Conservation (phyloP, 192 early-diverging fungal genomes). For the Phlyctochytrium arcticum region DNA sequence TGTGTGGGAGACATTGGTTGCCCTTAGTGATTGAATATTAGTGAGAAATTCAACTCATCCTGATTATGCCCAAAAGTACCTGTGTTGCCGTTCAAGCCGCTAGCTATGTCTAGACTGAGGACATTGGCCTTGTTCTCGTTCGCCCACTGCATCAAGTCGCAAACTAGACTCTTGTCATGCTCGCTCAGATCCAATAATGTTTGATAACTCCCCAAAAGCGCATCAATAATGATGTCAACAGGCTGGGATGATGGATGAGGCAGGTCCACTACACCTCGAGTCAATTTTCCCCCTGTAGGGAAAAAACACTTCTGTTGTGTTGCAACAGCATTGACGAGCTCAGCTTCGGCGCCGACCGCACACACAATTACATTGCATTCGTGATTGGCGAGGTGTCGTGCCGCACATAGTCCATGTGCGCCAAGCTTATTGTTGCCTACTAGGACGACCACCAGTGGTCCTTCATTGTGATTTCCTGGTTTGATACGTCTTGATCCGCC, state of each 20-base stretch:
- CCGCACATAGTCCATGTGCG: conserved; percentile 65
- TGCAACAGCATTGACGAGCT: conserved; percentile 36
- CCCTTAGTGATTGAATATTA: too few species aligned
- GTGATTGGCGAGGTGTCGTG: conserved; percentile 75
- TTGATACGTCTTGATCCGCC: conserved; percentile 72
- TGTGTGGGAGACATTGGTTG: conserved; percentile 44
- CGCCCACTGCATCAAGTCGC: conserved; percentile 66
- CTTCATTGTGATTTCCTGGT: conserved; percentile 69
- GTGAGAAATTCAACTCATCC: too few species aligned
- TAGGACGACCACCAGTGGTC: conserved; percentile 67
- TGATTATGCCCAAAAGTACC: conserved; percentile 33
- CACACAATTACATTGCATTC: conserved; percentile 61
- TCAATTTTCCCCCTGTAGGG: conserved; percentile 48
- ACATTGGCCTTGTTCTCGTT: conserved; percentile 57
- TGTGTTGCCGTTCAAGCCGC: conserved; percentile 55
- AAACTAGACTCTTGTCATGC: conserved; percentile 39
- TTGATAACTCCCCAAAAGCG: conserved; percentile 58
- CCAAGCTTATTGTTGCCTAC: conserved; percentile 73
- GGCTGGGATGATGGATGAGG: conserved; percentile 41
- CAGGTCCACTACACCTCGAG: conserved; percentile 46
- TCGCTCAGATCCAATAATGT: conserved; percentile 49
- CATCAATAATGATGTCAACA: conserved; percentile 71
- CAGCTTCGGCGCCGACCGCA: conserved; percentile 38
- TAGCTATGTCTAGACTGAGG: conserved; percentile 44
- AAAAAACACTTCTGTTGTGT: conserved; percentile 41